A percentile compares a stretch with the other conserved stretches of the same genome.
These are phyloP conservation scores for Paramecium sonneborni DNA, from an alignment of 73 alveolate genomes.

Conservation along the genomic window DNA sequence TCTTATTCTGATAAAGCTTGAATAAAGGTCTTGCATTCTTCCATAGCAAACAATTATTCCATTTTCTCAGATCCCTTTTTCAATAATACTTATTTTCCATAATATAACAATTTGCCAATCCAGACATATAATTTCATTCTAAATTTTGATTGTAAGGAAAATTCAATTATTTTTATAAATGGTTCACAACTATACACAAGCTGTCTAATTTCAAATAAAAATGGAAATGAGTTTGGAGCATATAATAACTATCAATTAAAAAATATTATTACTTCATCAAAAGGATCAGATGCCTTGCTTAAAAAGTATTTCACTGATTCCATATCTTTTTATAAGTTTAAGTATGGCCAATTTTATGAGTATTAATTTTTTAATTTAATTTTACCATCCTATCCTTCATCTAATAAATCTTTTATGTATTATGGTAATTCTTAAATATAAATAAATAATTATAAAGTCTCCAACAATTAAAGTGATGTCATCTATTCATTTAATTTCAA, in stretches of 20 bases:
- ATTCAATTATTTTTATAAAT: not conserved
- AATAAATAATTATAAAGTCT: not conserved
- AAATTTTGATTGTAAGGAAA: not conserved
- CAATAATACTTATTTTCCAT: not conserved
- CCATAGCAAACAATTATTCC: not conserved
- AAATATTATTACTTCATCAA: constrained; percentile 43
- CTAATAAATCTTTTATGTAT: not conserved
- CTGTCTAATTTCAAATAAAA: constrained; percentile 14
- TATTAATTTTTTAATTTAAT: not conserved
- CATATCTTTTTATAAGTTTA: not conserved
- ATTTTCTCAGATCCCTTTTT: not conserved
- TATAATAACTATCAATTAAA: not conserved
- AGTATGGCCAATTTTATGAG: constrained; percentile 13
- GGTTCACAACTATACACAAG: not conserved
- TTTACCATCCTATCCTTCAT: not conserved
- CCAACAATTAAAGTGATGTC: not conserved
- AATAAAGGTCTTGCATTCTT: not conserved
- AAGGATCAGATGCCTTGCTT: not conserved
- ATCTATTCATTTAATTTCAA: not conserved
- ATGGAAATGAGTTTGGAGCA: not conserved
- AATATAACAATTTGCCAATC: constrained; percentile 28
- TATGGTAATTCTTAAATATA: not conserved
- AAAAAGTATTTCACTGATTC: not conserved
- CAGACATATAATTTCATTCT: not conserved
- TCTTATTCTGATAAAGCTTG: not conserved